Conservation (phyloP, 2,329 filamentous ascomycete genomes). For the Talaromyces marneffei region DNA sequence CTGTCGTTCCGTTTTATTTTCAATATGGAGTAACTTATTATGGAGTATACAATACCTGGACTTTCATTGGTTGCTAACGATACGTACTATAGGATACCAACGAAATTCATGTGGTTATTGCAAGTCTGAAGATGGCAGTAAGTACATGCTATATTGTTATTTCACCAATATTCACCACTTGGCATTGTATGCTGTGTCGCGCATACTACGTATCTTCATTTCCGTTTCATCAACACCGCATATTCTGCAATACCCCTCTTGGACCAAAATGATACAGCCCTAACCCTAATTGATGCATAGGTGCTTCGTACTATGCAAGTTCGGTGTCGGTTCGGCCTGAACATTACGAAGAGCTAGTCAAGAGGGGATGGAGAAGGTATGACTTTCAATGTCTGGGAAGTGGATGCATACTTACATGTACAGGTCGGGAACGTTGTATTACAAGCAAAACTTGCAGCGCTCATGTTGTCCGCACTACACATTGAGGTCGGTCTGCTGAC, state of each 20-base stretch:
- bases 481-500: slow-evolving; percentile 32
- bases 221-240: neutral
- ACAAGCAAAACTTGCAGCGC: slow-evolving; percentile 55
- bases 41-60: neutral
- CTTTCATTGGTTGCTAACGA: neutral
- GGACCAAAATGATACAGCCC: slow-evolving; percentile 1
- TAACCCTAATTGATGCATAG: slow-evolving; percentile 22
- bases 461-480: slow-evolving; percentile 85
- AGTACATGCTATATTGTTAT: slow-evolving; percentile 22
- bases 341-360: slow-evolving; percentile 45
- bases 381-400: neutral
- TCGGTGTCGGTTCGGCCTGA: slow-evolving; percentile 39
- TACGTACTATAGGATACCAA: slow-evolving; percentile 37
- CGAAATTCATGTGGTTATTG: slow-evolving; percentile 46
- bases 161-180: neutral
- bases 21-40: neutral
- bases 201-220: neutral
- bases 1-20: neutral
- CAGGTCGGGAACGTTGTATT: slow-evolving; percentile 46
- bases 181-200: neutral
- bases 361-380: slow-evolving; percentile 47
- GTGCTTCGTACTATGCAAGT: slow-evolving; percentile 43
- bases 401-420: neutral
- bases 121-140: slow-evolving; percentile 42
- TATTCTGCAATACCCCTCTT: neutral